Evolutionary conservation across 2,329 filamentous ascomycete species (phyloP).

Genomic region (Aspergillus jensenii): DNA sequence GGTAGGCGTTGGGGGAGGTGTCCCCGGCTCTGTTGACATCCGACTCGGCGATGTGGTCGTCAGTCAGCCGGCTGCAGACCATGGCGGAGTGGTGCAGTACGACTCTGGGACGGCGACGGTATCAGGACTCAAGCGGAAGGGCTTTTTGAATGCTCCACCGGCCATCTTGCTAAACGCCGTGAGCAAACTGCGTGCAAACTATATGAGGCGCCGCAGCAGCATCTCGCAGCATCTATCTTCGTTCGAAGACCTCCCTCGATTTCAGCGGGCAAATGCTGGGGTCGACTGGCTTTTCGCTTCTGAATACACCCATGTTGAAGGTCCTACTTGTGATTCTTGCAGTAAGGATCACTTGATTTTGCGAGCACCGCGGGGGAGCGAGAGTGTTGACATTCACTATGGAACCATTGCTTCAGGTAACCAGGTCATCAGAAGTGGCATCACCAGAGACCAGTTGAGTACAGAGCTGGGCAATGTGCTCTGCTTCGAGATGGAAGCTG

Average conservation of each 20-base stretch:
- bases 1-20: constrained; percentile 25
- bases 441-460: constrained; percentile 18
- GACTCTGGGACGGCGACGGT: constrained; percentile 23
- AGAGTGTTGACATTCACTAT: background rate
- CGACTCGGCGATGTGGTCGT: constrained; percentile 33
- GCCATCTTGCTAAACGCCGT: constrained; percentile 19
- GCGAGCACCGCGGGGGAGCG: background rate
- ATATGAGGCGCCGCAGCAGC: background rate
- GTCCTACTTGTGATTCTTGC: background rate
- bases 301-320: background rate
- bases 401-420: constrained; percentile 1
- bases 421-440: constrained; percentile 8
- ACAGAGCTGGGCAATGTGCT: constrained; percentile 9
- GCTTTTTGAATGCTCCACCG: constrained; percentile 16
- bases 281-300: background rate
- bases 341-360: background rate
- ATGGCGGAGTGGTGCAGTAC: constrained; percentile 32
- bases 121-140: constrained; percentile 19
- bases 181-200: background rate
- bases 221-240: background rate
- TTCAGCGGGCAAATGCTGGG: background rate
- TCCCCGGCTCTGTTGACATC: constrained; percentile 24
- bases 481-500: constrained; percentile 3
- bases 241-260: background rate
- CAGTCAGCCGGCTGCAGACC: constrained; percentile 17